Base-by-base conservation (phyloP, 176 grass and related monocot species). In the Tuctoria greenei region DNA sequence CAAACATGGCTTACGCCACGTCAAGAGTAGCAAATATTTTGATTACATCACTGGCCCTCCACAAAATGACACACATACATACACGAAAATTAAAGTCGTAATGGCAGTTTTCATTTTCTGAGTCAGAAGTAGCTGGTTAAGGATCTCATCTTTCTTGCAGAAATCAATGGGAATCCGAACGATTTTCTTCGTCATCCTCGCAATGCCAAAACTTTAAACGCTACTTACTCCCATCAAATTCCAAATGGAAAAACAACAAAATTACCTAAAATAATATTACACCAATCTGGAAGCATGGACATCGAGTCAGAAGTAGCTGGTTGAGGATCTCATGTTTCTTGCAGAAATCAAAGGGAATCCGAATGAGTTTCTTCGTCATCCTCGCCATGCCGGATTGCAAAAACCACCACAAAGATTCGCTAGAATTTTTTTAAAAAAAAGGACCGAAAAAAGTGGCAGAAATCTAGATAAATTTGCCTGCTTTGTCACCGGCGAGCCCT, bases 1-100 rank as follows among this genome's bases (percentile, higher is more conserved):
- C 87, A 82, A n/a, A 10, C 50, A n/a, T 31, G 46, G 12, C 10
- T 54, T 0, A 2, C 1, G 24, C 31, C 87, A 54, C 78, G 79
- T 86, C 83, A 90, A 89, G 82, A 89, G 87, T 85, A 89, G 87
- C 87, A 89, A 89, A 89, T 89, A 89, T 78, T 67, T 67, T 78
- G 7, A 35, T 82, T 39, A 74, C 83, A 69, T 90, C 83, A 86
- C 38, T 8, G 83, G 79, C 44, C 10, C n/a, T 7, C 0, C 40
- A 0, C 31, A 12, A 12, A 16, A 72, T 8, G 10, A 26, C 13
- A 26, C 2, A 1, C 6, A 39, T 0, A 8, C 1, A 38, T 1
- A 6, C 0, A 47, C 4, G 2, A 45, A 4, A 25, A 1, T 8
- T 17, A 39, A 31, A 24, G 20, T 11, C 4, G 67, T 31, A 31